Percentiles rank a stretch among this genome's conserved stretches.
Conservation (phyloP, 345 rosid genomes). For the Sisymbrium altissimum region DNA sequence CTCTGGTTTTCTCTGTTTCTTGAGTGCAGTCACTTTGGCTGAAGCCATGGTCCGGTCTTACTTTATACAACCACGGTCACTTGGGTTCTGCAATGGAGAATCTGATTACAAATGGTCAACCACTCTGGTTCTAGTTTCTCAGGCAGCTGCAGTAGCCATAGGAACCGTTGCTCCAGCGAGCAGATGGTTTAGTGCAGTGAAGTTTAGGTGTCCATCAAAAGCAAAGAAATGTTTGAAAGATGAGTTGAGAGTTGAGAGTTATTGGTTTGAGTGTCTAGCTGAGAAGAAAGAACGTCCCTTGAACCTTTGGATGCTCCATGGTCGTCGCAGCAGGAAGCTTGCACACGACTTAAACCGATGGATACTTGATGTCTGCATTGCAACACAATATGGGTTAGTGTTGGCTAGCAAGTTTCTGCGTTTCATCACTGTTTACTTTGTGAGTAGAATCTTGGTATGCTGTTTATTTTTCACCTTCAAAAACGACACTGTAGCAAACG, state of each 20-base stretch:
- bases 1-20: conserved; percentile 72
- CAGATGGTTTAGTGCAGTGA: conserved; percentile 68
- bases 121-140: conserved; percentile 45
- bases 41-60: conserved; percentile 67
- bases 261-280: conserved; percentile 56
- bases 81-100: conserved; percentile 63
- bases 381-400: conserved; percentile 57
- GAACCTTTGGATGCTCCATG: conserved; percentile 23
- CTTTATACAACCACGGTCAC: conserved; percentile 41
- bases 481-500: conserved; percentile 26
- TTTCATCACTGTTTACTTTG: conserved; percentile 42
- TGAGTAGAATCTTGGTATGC: conserved; percentile 35
- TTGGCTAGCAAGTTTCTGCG: conserved; percentile 58
- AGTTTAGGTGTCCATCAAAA: conserved; percentile 54
- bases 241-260: conserved; percentile 52
- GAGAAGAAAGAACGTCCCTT: conserved; percentile 71
- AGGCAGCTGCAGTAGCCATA: conserved; percentile 55
- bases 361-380: conserved; percentile 45
- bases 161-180: conserved; percentile 72
- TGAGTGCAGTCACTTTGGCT: conserved; percentile 52
- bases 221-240: conserved; percentile 21
- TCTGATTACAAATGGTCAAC: conserved; percentile 87
- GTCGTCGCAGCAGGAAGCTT: conserved; percentile 49
- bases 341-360: conserved; percentile 33
- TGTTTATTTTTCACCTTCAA: conserved; percentile 7